These are phyloP conservation scores for Salix koriyanagi DNA, from an alignment of 345 rosid species.

Conservation along the genomic window DNA sequence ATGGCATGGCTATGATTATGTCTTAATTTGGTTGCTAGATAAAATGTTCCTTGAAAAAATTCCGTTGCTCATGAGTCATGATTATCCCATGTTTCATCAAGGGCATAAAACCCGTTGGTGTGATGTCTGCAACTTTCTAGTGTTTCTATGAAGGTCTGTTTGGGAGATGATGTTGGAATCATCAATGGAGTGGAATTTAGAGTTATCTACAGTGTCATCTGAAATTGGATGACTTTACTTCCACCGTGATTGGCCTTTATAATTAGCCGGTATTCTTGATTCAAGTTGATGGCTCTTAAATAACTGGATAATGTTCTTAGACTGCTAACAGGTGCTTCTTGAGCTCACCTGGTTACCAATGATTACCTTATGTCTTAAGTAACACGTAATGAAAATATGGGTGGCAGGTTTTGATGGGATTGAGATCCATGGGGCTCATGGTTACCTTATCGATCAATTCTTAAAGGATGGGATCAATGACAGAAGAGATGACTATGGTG, in stretches of 20 bases:
- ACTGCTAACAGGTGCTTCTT: neutral
- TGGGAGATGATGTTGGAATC: neutral
- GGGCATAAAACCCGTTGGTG: neutral
- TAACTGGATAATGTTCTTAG: neutral
- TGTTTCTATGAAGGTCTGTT: neutral
- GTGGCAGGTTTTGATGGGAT: conserved; percentile 72
- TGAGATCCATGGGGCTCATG: conserved; percentile 88
- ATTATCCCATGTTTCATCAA: neutral
- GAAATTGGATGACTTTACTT: neutral
- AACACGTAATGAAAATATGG: neutral
- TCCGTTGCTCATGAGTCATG: neutral
- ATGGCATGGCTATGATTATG: neutral
- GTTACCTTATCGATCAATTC: conserved; percentile 84
- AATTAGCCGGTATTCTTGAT: neutral
- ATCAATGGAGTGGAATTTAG: neutral
- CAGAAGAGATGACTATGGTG: conserved; percentile 74
- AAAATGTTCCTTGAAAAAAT: neutral
- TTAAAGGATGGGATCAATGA: conserved; percentile 74
- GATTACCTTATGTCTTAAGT: neutral
- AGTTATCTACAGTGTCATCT: neutral
- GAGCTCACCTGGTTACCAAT: neutral
- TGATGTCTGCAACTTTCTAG: neutral
- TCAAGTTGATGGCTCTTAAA: neutral
- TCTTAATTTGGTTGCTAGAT: neutral
- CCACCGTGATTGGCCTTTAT: neutral